Conservation (phyloP, 2,329 filamentous ascomycete genomes). For the Sclerotinia trifoliorum region DNA sequence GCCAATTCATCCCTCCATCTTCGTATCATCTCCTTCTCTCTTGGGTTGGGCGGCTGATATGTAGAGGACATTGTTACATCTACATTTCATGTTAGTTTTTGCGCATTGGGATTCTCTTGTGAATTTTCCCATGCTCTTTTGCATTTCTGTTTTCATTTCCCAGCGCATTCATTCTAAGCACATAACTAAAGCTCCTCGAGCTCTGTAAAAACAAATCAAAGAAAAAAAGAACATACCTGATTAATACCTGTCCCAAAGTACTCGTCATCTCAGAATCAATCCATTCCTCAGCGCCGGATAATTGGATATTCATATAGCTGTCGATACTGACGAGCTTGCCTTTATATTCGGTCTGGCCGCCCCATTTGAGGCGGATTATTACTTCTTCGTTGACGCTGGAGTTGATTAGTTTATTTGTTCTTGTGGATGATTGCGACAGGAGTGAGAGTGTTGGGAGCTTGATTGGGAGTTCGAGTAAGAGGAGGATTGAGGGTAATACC, state of each 20-base stretch:
- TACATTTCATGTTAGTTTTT: slow-evolving; percentile 40
- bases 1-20: slow-evolving; percentile 51
- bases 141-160: not conserved
- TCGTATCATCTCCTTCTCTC: slow-evolving; percentile 51
- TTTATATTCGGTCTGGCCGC: slow-evolving; percentile 88
- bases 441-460: not conserved
- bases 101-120: not conserved
- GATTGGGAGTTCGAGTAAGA: slow-evolving; percentile 9
- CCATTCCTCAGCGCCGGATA: slow-evolving; percentile 87
- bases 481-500: slow-evolving; percentile 43
- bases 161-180: not conserved
- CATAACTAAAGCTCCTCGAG: not conserved
- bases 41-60: slow-evolving; percentile 62
- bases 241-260: slow-evolving; percentile 84
- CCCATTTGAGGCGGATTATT: slow-evolving; percentile 94
- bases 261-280: slow-evolving; percentile 84
- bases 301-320: slow-evolving; percentile 98
- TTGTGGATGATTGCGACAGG: not conserved
- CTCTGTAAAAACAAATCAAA: not conserved
- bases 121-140: not conserved
- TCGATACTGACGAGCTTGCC: slow-evolving; percentile 89
- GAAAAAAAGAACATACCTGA: slow-evolving; percentile 59
- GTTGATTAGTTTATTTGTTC: not conserved
- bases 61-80: slow-evolving; percentile 98
- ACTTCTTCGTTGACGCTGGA: slow-evolving; percentile 83